Conservation (phyloP, 177 flowering plant genomes). For the Vitis hybrid region DNA sequence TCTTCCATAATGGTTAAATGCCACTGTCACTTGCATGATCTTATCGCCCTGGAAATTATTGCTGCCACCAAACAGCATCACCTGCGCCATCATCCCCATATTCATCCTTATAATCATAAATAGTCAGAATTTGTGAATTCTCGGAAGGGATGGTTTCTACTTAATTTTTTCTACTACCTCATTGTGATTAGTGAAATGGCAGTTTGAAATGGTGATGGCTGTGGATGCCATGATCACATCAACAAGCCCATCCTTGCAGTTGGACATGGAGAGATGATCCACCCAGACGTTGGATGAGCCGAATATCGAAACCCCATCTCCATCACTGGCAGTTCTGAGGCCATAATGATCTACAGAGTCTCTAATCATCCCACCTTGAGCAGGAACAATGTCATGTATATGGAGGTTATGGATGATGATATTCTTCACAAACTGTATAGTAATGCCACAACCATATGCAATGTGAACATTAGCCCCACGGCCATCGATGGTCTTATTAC, state of each 20-base stretch:
- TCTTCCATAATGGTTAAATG: conserved; percentile 64
- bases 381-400: conserved; percentile 32
- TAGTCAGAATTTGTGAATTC: neutral
- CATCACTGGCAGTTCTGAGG: conserved; percentile 36
- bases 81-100: conserved; percentile 26
- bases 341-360: conserved; percentile 42
- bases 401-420: conserved; percentile 49
- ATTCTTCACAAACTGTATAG: conserved; percentile 45
- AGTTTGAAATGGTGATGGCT: conserved; percentile 58
- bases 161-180: conserved; percentile 24
- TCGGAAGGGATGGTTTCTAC: too few relatives aligned
- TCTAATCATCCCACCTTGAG: conserved; percentile 37
- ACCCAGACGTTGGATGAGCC: conserved; percentile 50
- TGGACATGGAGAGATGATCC: conserved; percentile 56
- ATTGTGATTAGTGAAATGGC: conserved; percentile 57
- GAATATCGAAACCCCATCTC: conserved; percentile 56
- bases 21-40: conserved; percentile 57
- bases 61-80: conserved; percentile 57
- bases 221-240: conserved; percentile 55
- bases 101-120: too few relatives aligned
- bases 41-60: conserved; percentile 26
- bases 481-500: conserved; percentile 59
- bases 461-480: conserved; percentile 52
- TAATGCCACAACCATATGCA: conserved; percentile 54
- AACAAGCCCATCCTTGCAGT: conserved; percentile 52